These are phyloP conservation scores for Sugiyamaella smithiae DNA, from an alignment of 805 yeast species.

Conservation along the genomic window DNA sequence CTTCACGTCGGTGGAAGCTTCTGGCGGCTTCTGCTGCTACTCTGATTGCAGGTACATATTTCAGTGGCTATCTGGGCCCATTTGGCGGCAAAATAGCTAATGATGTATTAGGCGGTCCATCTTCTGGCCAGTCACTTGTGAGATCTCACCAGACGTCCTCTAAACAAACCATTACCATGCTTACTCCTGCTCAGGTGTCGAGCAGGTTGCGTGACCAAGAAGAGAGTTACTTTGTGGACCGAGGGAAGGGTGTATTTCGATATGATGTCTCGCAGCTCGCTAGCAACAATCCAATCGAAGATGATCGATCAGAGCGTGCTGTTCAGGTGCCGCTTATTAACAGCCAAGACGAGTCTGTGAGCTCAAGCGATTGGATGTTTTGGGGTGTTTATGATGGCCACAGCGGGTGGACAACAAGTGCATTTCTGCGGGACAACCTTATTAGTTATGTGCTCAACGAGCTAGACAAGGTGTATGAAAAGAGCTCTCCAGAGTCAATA, in stretches of 20 bases:
- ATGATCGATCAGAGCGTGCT: conserved; percentile 79
- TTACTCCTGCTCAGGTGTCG: conserved; percentile 59
- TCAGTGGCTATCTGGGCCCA: conserved; percentile 1
- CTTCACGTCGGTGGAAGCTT: conserved; percentile 7
- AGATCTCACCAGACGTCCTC: conserved; percentile 3
- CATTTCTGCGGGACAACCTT: conserved; percentile 76
- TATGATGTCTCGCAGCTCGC: conserved; percentile 90
- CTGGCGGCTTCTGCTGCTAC: conserved; percentile 13
- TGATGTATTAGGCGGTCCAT: conserved; percentile 8
- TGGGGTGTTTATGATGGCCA: conserved; percentile 98
- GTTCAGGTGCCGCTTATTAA: conserved; percentile 54
- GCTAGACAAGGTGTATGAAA: conserved; percentile 55
- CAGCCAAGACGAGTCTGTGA: conserved; percentile 39
- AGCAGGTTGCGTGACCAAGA: conserved; percentile 65
- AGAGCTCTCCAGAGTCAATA: conserved; percentile 44
- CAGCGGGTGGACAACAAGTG: conserved; percentile 91
- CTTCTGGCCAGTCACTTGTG: not conserved
- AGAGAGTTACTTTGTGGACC: conserved; percentile 73
- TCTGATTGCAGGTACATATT: conserved; percentile 7
- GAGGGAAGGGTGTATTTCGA: conserved; percentile 84
- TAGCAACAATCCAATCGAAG: conserved; percentile 91
- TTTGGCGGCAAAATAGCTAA: conserved; percentile 8
- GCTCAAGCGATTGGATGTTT: conserved; percentile 78
- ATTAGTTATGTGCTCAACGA: conserved; percentile 75
- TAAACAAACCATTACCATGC: conserved; percentile 12